Evolutionary conservation across 2,329 filamentous ascomycete genomes (phyloP).

Genomic region (Penicillium sp.): DNA sequence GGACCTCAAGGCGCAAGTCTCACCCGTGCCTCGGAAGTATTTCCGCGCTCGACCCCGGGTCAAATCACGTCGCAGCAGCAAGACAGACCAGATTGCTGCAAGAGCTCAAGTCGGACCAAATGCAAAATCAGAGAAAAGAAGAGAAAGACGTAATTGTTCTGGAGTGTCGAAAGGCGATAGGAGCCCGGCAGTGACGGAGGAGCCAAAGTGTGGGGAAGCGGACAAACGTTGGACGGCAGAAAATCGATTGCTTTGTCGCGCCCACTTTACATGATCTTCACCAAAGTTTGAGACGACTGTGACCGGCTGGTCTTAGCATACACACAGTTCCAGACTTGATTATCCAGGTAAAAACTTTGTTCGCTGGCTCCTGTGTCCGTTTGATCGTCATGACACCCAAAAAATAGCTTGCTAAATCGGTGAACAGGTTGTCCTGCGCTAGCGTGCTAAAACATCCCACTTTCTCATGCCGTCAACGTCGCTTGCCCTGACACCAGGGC

Average conservation of each 20-base stretch:
- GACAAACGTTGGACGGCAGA: conserved; percentile 21
- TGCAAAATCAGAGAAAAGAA: conserved; percentile 7
- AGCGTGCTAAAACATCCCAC: conserved; percentile 12
- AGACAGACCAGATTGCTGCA: neutral
- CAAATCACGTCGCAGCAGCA: conserved; percentile 5
- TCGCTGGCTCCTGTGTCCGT: too few relatives aligned
- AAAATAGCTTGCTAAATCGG: neutral
- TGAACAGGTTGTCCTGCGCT: neutral
- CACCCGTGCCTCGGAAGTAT: conserved; percentile 27
- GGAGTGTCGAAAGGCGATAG: conserved; percentile 8
- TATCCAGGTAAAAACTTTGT: neutral
- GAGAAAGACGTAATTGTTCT: conserved; percentile 1
- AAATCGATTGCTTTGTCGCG: conserved; percentile 21
- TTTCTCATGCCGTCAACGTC: conserved; percentile 53
- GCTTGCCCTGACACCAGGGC: conserved; percentile 60
- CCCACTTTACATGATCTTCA: conserved; percentile 11
- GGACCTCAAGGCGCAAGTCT: conserved; percentile 38
- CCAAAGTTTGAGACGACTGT: neutral
- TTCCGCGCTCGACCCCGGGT: conserved; percentile 14
- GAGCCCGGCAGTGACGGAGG: conserved; percentile 6
- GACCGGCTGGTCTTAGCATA: neutral
- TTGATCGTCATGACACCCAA: too few relatives aligned
- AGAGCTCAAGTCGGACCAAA: neutral
- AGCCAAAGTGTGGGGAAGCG: conserved; percentile 24
- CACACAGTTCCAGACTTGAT: neutral